Evolutionary conservation across 75 land plant species (phyloP).

Genomic region (Picea glauca): DNA sequence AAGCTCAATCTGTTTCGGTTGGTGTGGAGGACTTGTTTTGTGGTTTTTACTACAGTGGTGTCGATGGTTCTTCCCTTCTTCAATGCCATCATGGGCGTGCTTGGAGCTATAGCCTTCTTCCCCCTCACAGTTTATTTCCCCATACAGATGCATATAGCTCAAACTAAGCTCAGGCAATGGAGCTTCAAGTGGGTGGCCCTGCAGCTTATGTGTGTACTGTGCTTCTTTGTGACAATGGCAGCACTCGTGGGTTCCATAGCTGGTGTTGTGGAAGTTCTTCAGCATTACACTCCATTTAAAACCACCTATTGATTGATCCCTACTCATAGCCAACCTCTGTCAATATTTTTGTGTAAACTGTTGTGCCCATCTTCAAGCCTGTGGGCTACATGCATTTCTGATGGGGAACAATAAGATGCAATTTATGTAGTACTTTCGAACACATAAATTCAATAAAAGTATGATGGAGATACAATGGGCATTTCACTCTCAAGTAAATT

Average conservation of each 20-base stretch:
- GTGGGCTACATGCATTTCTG: too few relatives aligned
- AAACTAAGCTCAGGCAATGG: conserved; percentile 29
- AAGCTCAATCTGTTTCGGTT: conserved; percentile 46
- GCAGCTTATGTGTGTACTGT: conserved; percentile 25
- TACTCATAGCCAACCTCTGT: too few relatives aligned
- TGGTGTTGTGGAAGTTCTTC: conserved; percentile 29
- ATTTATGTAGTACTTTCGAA: too few relatives aligned
- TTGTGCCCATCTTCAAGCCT: too few relatives aligned
- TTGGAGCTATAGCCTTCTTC: conserved; percentile 84
- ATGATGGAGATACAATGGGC: too few relatives aligned
- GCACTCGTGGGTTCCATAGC: conserved; percentile 43
- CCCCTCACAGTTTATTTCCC: conserved; percentile 94
- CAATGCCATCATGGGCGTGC: conserved; percentile 79
- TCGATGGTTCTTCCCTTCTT: conserved; percentile 93
- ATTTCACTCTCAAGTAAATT: too few relatives aligned
- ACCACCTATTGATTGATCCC: background rate
- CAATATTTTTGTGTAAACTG: too few relatives aligned
- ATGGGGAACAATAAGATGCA: too few relatives aligned
- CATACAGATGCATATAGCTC: conserved; percentile 72
- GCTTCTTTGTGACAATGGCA: conserved; percentile 34
- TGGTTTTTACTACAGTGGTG: conserved; percentile 61
- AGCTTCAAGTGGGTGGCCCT: conserved; percentile 31
- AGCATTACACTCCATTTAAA: conserved; percentile 41
- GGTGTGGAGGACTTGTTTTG: conserved; percentile 65
- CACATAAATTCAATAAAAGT: too few relatives aligned